Percentiles rank a stretch among this genome's conserved stretches.
Conservation (phyloP, 2,329 filamentous ascomycete genomes). For the Cladosporium halotolerans region DNA sequence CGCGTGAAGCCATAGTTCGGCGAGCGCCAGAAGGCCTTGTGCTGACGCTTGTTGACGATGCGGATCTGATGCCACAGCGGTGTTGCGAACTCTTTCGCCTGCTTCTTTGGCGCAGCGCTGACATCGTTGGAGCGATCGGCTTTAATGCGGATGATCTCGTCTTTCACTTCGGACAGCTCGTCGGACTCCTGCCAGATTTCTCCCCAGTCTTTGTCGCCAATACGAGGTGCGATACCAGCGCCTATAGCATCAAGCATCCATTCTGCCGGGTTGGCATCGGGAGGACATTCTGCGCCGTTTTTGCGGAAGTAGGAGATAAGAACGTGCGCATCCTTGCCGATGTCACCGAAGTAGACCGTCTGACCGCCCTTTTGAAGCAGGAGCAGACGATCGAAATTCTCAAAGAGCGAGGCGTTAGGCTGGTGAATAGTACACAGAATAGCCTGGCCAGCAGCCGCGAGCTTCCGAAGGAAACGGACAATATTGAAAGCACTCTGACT, state of each 20-base stretch:
- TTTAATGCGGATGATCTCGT: slow-evolving; percentile 62
- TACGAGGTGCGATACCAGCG: slow-evolving; percentile 63
- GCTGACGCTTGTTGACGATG: slow-evolving; percentile 65
- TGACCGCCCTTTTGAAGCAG: slow-evolving; percentile 71
- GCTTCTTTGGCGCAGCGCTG: slow-evolving; percentile 36
- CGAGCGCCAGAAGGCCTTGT: slow-evolving; percentile 75
- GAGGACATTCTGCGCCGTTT: slow-evolving; percentile 46
- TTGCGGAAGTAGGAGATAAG: slow-evolving; percentile 54
- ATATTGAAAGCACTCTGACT: slow-evolving; percentile 70
- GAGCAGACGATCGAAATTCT: slow-evolving; percentile 78
- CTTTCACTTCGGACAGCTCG: slow-evolving; percentile 61
- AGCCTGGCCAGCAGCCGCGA: slow-evolving; percentile 73
- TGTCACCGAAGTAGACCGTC: slow-evolving; percentile 80
- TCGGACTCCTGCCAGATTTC: slow-evolving; percentile 71
- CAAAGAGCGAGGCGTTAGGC: slow-evolving; percentile 77
- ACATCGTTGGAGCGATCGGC: slow-evolving; percentile 48
- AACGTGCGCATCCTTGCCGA: slow-evolving; percentile 66
- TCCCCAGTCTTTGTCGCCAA: slow-evolving; percentile 71
- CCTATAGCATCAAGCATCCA: slow-evolving; percentile 85
- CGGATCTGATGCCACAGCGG: slow-evolving; percentile 73
- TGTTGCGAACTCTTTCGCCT: slow-evolving; percentile 74
- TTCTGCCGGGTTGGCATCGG: slow-evolving; percentile 55
- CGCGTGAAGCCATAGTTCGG: slow-evolving; percentile 86
- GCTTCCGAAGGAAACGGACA: slow-evolving; percentile 69
- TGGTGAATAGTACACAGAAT: slow-evolving; percentile 91